Evolutionary conservation across 106 monocot species (phyloP), one percentile per base, ranked within the genome.

Genomic region (Platanthera zijinensis): DNA sequence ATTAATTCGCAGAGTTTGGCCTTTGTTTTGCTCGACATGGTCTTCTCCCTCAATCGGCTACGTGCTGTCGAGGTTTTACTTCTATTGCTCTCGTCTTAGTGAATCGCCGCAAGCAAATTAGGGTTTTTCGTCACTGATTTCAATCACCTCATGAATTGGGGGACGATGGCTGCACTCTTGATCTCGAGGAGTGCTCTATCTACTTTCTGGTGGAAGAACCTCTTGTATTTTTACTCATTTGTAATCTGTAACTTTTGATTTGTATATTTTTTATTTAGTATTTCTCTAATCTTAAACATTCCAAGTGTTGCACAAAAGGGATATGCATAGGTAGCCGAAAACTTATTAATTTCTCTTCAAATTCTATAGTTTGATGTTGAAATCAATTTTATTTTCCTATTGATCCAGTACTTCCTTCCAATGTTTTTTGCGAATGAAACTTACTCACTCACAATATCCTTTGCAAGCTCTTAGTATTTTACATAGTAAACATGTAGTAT

Each of bases 381-480:
- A 61, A 19, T 69, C 13, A 54, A 48, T 10, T 15, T 69, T 25
- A 25, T 75, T 32, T 15, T 32, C 9, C 74, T 46, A 51, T 57
- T 61, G 73, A 62, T 72, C 12, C 53, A 52, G 61, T 68, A n/a
- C 56, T 82, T 71, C 64, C 75, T 50, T 30, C 61, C 85, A 94
- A 91, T 97, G 96, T 73, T 97, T 97, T 81, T 85, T 97, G 80
- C 96, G 94, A 78, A 91, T 93, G 87, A 93, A 91, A 82, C 87
- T 87, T 8, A 81, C 85, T 21, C 84, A 89, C 78, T 82, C 93
- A 73, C 86, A 91, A 93, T 96, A 96, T 93, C 93, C 93, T 96
- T 85, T 8, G 18, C 9, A 59, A 13, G 7, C 48, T 25, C 25
- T 15, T 10, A 70, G 4, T 48, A 48, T 4, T n/a, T 72, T 5